Conservation (phyloP, 352 stramenopile genomes). For the Globisporangium megalacanthum region DNA sequence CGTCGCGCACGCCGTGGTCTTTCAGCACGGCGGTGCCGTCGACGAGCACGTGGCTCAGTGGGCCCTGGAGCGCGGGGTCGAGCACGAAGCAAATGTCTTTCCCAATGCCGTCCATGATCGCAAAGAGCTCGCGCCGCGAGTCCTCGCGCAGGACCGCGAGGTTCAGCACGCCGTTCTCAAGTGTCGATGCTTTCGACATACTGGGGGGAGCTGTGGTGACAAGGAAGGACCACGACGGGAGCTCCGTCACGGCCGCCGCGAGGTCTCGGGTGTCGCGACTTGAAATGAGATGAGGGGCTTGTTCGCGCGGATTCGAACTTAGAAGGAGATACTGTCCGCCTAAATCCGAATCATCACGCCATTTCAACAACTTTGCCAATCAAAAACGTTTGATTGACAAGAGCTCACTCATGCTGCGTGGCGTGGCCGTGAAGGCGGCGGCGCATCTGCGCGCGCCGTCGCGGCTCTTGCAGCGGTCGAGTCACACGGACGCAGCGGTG, state of each 20-base stretch:
- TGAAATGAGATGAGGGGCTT: too few relatives aligned
- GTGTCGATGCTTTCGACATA: conserved; percentile 77
- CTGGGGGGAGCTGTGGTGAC: neutral
- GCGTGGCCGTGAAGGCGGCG: too few relatives aligned
- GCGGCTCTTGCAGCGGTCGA: neutral
- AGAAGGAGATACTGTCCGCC: too few relatives aligned
- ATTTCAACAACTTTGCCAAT: too few relatives aligned
- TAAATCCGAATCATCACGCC: too few relatives aligned
- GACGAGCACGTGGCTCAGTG: conserved; percentile 83
- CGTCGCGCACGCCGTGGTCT: conserved; percentile 82
- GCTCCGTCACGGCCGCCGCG: neutral
- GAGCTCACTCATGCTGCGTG: too few relatives aligned
- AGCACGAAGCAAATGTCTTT: conserved; percentile 88
- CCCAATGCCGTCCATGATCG: conserved; percentile 76
- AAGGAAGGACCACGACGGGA: neutral
- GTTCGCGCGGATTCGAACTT: too few relatives aligned
- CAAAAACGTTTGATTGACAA: too few relatives aligned
- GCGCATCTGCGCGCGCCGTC: neutral
- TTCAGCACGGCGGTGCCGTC: conserved; percentile 83
- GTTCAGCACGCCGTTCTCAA: conserved; percentile 85
- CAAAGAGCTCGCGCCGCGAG: conserved; percentile 77
- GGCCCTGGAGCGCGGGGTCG: conserved; percentile 74
- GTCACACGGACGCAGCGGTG: conserved; percentile 13
- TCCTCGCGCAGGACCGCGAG: conserved; percentile 82
- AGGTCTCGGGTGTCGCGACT: too few relatives aligned